Conservation (phyloP, 179 eudicot species). For the Sideroxylon spinosum region DNA sequence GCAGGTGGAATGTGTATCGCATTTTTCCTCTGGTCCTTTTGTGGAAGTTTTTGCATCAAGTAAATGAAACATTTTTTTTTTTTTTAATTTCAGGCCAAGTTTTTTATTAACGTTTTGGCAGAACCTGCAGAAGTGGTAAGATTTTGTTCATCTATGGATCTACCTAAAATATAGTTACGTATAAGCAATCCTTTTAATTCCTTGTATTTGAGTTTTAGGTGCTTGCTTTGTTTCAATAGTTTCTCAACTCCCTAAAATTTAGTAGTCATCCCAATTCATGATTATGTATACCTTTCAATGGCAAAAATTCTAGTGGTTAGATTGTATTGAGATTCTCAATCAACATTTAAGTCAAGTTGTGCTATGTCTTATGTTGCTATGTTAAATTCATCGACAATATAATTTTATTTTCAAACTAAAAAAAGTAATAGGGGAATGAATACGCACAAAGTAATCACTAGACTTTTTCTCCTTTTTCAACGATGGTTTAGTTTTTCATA, state of each 20-base stretch:
- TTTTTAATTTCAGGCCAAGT: constrained; percentile 92
- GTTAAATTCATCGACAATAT: no score
- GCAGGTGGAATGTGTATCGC: constrained; percentile 44
- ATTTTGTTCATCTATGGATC: constrained; percentile 11
- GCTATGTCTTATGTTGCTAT: no score
- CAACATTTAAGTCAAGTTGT: no score
- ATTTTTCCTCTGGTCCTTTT: neutral
- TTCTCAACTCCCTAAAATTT: neutral
- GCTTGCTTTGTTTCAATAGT: neutral
- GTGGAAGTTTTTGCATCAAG: constrained; percentile 1
- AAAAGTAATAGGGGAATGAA: no score
- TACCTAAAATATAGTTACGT: neutral
- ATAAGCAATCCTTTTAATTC: neutral
- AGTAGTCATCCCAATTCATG: neutral
- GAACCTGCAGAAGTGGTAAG: constrained; percentile 95
- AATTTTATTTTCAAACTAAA: no score
- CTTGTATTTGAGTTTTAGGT: neutral
- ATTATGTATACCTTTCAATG: neutral
- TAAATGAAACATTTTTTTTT: constrained; percentile 6
- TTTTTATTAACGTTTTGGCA: constrained; percentile 92
- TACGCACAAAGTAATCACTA: no score
- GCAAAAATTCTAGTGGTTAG: no score
- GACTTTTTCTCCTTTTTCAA: no score
- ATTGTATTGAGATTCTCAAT: no score
- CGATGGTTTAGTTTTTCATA: no score